Evolutionary conservation across 2,329 filamentous ascomycete genomes (phyloP).

Genomic region (Kalmusia sp.): DNA sequence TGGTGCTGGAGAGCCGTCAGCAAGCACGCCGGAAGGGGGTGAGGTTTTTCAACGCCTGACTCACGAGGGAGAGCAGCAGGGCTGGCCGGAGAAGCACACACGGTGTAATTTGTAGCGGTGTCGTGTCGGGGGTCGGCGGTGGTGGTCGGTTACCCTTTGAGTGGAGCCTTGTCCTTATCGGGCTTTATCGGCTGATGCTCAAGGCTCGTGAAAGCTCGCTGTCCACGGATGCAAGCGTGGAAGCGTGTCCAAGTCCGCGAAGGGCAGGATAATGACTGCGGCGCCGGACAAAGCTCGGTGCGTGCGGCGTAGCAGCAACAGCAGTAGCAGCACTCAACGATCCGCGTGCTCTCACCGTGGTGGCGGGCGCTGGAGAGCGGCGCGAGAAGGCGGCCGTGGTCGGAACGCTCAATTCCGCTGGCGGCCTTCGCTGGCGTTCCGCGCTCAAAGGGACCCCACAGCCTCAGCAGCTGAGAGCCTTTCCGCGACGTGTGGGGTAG

Average conservation of each 20-base stretch:
- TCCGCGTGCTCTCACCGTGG: neutral
- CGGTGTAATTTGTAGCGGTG: conserved; percentile 36
- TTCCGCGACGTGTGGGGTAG: conserved; percentile 9
- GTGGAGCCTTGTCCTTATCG: conserved; percentile 17
- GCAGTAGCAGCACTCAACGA: conserved; percentile 35
- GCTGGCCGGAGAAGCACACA: conserved; percentile 33
- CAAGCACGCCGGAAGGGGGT: conserved; percentile 18
- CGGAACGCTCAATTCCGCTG: conserved; percentile 24
- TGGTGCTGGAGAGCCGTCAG: conserved; percentile 53
- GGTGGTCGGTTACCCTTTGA: conserved; percentile 22
- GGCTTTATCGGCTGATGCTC: conserved; percentile 14
- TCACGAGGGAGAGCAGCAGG: conserved; percentile 28
- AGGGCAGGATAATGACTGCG: too few species aligned
- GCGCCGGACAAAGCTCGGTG: neutral
- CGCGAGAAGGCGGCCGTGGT: conserved; percentile 5
- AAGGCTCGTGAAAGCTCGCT: conserved; percentile 3
- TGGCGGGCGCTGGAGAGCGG: neutral
- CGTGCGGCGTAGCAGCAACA: neutral
- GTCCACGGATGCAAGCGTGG: neutral
- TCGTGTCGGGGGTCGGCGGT: conserved; percentile 17
- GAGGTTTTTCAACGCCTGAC: conserved; percentile 3
- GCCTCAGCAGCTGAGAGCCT: neutral
- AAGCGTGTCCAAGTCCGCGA: neutral
- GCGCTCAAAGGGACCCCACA: conserved; percentile 5
- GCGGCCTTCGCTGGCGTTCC: conserved; percentile 8